phyloP scores from a whole-genome alignment of 352 stramenopile genomes.

The Elongisporangium anandrum region DNA sequence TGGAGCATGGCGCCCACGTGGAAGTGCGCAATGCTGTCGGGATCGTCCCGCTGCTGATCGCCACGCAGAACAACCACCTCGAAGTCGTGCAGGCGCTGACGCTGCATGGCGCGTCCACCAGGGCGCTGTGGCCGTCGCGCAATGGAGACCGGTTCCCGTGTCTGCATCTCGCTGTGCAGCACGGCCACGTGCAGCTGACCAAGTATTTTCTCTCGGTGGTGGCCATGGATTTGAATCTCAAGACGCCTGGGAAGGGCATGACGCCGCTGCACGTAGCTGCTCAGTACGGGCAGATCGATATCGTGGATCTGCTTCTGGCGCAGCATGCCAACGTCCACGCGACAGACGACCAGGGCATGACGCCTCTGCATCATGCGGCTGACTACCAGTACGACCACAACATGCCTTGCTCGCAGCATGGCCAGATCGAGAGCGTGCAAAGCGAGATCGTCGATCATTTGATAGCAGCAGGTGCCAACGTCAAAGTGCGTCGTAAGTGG shows the following conservation, averaged over 20 bases:
- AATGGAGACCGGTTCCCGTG: constrained; percentile 14
- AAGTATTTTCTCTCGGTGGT: constrained; percentile 19
- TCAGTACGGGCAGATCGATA: constrained; percentile 11
- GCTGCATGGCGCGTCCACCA: constrained; percentile 18
- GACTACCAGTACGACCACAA: constrained; percentile 19
- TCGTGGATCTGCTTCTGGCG: constrained; percentile 22
- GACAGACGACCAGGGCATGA: constrained; percentile 27
- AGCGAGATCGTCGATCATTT: constrained; percentile 21
- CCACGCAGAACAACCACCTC: constrained; percentile 26
- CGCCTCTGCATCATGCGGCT: constrained; percentile 29
- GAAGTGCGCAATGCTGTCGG: constrained; percentile 20
- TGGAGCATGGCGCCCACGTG: constrained; percentile 24
- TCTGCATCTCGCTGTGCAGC: constrained; percentile 27
- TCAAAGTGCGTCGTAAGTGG: constrained; percentile 11
- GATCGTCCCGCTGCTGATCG: constrained; percentile 26
- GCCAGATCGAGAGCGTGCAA: constrained; percentile 7
- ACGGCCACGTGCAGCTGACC: constrained; percentile 15
- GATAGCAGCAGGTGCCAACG: constrained; percentile 11
- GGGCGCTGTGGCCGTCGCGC: constrained; percentile 10
- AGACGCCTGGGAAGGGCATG: neutral
- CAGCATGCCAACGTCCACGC: constrained; percentile 15
- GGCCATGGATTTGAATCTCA: constrained; percentile 14
- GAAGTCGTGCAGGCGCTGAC: constrained; percentile 27
- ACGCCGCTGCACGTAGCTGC: constrained; percentile 19
- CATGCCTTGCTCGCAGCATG: constrained; percentile 12